These are phyloP conservation scores for Calonectria pseudoturangicola DNA, from an alignment of 2,329 filamentous ascomycete species.

Conservation along the genomic window DNA sequence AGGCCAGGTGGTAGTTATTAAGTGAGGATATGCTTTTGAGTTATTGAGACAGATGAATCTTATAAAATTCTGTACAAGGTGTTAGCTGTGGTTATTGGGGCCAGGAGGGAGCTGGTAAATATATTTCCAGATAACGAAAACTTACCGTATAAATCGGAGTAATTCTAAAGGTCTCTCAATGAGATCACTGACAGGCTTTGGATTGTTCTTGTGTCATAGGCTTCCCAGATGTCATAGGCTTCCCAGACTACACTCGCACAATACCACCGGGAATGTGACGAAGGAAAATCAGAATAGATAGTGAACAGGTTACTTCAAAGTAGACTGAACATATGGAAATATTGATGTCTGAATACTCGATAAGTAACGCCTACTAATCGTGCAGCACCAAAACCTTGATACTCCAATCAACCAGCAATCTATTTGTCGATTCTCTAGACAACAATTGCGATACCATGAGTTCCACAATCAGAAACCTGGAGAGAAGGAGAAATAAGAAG, in stretches of 20 bases:
- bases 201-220: neutral
- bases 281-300: neutral
- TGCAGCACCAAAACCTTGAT: neutral
- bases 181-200: neutral
- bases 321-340: neutral
- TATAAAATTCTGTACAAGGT: neutral
- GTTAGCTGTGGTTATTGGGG: neutral
- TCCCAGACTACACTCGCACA: neutral
- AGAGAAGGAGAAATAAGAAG: neutral
- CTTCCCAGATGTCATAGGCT: neutral
- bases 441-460: too few relatives aligned
- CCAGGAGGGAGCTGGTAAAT: too few relatives aligned
- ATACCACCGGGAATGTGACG: neutral
- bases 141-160: neutral
- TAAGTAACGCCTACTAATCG: neutral
- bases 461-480: neutral
- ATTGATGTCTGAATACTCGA: neutral
- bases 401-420: neutral
- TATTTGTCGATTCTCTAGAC: neutral
- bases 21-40: neutral
- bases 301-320: neutral
- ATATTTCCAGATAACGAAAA: neutral
- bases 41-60: neutral
- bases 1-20: neutral
- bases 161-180: neutral